Evolutionary conservation across 345 rosid species (phyloP).

Genomic region (Populus nigra): DNA sequence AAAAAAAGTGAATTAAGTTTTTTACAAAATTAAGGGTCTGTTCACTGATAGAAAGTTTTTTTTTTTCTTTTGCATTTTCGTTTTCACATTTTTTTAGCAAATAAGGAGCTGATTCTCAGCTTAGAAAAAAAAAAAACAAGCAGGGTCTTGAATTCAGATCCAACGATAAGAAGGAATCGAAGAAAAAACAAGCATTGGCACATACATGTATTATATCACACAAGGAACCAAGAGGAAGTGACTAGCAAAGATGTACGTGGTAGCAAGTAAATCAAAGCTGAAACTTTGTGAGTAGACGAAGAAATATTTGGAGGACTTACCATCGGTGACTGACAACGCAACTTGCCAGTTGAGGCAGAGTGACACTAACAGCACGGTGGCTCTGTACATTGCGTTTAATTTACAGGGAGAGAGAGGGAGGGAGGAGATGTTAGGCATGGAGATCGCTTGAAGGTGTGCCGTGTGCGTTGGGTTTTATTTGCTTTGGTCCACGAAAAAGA

Average conservation of each 20-base stretch:
- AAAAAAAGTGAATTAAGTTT: too few relatives aligned
- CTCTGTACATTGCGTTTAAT: constrained; percentile 39
- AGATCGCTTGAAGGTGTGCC: not conserved
- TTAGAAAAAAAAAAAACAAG: too few relatives aligned
- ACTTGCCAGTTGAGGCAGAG: constrained; percentile 33
- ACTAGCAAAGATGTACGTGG: not conserved
- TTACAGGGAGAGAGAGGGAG: not conserved
- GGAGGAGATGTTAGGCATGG: not conserved
- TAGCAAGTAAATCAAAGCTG: not conserved
- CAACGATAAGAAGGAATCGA: too few relatives aligned
- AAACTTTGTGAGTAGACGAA: not conserved
- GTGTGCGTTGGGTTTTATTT: constrained; percentile 4
- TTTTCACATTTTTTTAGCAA: too few relatives aligned
- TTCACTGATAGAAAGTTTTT: too few relatives aligned
- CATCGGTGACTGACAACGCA: constrained; percentile 40
- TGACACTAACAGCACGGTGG: constrained; percentile 31
- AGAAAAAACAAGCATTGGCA: not conserved
- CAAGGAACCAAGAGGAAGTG: too few relatives aligned
- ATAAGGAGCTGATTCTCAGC: too few relatives aligned
- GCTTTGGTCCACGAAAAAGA: constrained; percentile 14
- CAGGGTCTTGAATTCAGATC: too few relatives aligned
- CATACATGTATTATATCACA: too few relatives aligned
- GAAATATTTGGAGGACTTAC: constrained; percentile 24
- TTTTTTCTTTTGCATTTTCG: too few relatives aligned
- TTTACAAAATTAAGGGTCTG: too few relatives aligned